Percentiles rank a stretch among this genome's conserved stretches.
These are phyloP conservation scores for Ceratocystis eucalypticola DNA, from an alignment of 2,329 filamentous ascomycete species.

Conservation along the genomic window DNA sequence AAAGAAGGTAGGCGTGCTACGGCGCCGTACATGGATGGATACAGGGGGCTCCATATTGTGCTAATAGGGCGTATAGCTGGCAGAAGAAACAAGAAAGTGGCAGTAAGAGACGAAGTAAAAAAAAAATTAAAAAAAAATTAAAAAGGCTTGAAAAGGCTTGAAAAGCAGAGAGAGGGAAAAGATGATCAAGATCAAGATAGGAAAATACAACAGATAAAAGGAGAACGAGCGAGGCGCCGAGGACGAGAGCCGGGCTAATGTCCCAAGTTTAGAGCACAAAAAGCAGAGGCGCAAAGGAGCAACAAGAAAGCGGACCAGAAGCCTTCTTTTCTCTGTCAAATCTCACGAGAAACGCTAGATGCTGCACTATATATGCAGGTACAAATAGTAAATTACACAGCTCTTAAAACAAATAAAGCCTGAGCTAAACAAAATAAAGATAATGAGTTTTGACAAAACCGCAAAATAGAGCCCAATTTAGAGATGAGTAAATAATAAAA, in stretches of 20 bases:
- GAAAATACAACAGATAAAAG: neutral
- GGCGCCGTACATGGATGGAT: conserved; percentile 5
- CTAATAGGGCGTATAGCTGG: neutral
- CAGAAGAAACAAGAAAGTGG: neutral
- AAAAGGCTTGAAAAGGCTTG: too few species aligned
- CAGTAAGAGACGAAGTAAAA: neutral
- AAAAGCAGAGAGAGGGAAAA: neutral
- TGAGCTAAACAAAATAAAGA: neutral
- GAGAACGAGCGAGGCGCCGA: neutral
- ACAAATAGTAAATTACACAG: neutral
- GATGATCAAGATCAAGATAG: neutral
- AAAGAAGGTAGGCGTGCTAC: conserved; percentile 10
- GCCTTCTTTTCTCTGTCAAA: conserved; percentile 5
- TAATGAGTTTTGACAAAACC: neutral
- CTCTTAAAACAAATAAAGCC: neutral
- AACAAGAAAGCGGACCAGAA: neutral
- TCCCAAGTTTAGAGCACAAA: neutral
- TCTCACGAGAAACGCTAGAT: conserved; percentile 2
- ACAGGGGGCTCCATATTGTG: conserved; percentile 2
- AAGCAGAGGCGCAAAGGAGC: neutral
- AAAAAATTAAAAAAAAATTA: neutral
- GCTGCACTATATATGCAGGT: conserved; percentile 2
- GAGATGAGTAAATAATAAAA: neutral
- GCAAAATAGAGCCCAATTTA: neutral
- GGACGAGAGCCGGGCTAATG: neutral